Conservation (phyloP, 2,329 filamentous ascomycete species). For the Cladosporium halotolerans region DNA sequence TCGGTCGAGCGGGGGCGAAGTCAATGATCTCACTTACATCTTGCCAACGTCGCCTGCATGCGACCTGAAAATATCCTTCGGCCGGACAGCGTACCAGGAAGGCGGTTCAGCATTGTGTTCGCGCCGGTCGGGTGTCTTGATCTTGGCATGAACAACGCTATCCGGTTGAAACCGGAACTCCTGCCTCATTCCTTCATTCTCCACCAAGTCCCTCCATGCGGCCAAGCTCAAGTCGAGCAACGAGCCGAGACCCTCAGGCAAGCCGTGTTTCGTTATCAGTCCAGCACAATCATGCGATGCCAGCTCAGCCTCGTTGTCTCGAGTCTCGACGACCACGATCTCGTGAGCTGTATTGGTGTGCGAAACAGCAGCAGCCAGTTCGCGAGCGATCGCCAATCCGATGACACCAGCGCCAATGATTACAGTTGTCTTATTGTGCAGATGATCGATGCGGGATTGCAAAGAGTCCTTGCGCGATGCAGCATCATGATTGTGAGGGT, state of each 20-base stretch:
- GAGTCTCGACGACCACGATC: constrained; percentile 23
- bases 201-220: constrained; percentile 14
- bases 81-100: constrained; percentile 11
- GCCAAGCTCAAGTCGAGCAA: constrained; percentile 11
- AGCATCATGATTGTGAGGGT: neutral
- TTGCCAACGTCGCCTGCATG: constrained; percentile 12
- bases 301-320: constrained; percentile 11
- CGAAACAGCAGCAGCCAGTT: constrained; percentile 17
- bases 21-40: constrained; percentile 9
- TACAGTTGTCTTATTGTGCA: constrained; percentile 13
- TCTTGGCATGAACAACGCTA: neutral
- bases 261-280: constrained; percentile 13
- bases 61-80: neutral
- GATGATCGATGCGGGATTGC: neutral
- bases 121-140: neutral
- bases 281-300: constrained; percentile 18
- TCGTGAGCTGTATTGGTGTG: constrained; percentile 11
- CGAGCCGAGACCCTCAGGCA: constrained; percentile 5
- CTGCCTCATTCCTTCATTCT: neutral
- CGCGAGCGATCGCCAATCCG: constrained; percentile 20
- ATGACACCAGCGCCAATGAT: constrained; percentile 23
- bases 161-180: neutral
- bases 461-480: neutral
- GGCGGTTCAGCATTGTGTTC: neutral
- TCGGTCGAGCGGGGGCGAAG: neutral